A percentile compares a stretch with the other conserved stretches of the same genome.
phyloP scores from a whole-genome alignment of 2,329 filamentous ascomycete species.

The Emergomyces orientalis region DNA sequence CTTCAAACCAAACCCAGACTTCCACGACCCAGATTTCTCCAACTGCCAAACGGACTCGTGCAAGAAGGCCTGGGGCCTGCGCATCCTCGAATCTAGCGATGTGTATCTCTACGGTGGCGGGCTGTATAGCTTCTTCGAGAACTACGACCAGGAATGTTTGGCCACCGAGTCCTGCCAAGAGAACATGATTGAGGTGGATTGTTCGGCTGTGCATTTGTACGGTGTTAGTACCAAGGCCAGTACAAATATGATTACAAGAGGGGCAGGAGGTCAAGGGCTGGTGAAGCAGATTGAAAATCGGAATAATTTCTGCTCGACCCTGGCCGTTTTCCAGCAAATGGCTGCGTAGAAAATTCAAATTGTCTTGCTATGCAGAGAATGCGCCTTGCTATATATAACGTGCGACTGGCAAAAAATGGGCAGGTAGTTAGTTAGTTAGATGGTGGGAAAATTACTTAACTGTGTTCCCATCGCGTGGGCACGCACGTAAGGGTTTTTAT shows the following conservation, averaged over 20 bases:
- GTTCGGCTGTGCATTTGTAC: slow-evolving; percentile 50
- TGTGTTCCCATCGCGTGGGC: too few species aligned
- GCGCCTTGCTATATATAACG: too few species aligned
- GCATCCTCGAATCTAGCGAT: slow-evolving; percentile 57
- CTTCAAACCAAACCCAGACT: background rate
- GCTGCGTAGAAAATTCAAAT: background rate
- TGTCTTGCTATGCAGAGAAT: too few species aligned
- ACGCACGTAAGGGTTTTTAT: too few species aligned
- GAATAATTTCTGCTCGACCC: slow-evolving; percentile 37
- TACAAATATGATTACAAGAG: slow-evolving; percentile 58
- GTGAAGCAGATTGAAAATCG: slow-evolving; percentile 34
- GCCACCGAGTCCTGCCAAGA: slow-evolving; percentile 60
- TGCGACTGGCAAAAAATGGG: too few species aligned
- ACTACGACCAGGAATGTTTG: slow-evolving; percentile 66
- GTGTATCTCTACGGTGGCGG: slow-evolving; percentile 64
- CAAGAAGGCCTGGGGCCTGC: slow-evolving; percentile 68
- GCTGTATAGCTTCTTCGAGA: slow-evolving; percentile 75
- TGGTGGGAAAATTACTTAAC: too few species aligned
- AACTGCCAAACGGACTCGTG: slow-evolving; percentile 50
- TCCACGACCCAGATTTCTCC: slow-evolving; percentile 44
- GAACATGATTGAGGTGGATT: slow-evolving; percentile 64
- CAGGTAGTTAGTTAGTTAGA: too few species aligned
- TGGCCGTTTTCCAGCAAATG: slow-evolving; percentile 35
- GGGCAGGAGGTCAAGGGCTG: slow-evolving; percentile 25
- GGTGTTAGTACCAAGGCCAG: slow-evolving; percentile 67